Evolutionary conservation across 2,329 filamentous ascomycete species (phyloP), one percentile per base, ranked within the genome.

Genomic region (Setomelanomma holmii): DNA sequence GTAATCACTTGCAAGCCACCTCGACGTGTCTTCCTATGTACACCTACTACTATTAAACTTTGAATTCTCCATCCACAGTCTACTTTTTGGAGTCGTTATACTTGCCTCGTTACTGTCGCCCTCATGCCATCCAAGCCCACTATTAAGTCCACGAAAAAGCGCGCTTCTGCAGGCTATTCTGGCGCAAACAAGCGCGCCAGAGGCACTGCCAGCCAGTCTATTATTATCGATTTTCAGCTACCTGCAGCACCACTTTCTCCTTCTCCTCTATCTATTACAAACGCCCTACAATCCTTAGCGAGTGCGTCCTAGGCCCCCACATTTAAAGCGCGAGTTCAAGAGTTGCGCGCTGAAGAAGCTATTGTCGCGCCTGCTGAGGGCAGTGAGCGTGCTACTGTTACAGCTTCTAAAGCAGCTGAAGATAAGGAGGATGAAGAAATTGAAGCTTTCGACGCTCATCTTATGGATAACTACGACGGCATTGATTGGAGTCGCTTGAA

Each of bases 401-500:
- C 34, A 2, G 21, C 44, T 39, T 47, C 23, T 1, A 16, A 27
- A 30, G 24, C 12, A 30, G 24, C 24, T 30, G 24, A 30, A 30
- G 24, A 30, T 30, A 12, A 30, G 24, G 24, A 30, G 24, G 12
- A 30, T 30, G 23, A 40, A 6, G 17, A 47, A 21, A 4, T 40
- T 34, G n/a, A 47, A 21, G 44, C 20, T 1, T 40, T 46, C 11
- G 20, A n/a, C n/a, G n/a, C n/a, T n/a, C n/a, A n/a, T n/a, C n/a
- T n/a, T n/a, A n/a, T n/a, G n/a, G n/a, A n/a, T 23, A 40, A 47
- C 4, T 33, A 39, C 17, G 17, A 47, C 7, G 21, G 44, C 21
- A 47, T 47, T n/a, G 23, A 47, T 47, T 47, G 12, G 44, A 40
- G 35, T 30, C 44, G 44, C 36, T 47, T 47, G 20, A 39, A 40